Evolutionary conservation across 1,284 basidiomycete species (phyloP).

Genomic region (Neonothopanus nambi): DNA sequence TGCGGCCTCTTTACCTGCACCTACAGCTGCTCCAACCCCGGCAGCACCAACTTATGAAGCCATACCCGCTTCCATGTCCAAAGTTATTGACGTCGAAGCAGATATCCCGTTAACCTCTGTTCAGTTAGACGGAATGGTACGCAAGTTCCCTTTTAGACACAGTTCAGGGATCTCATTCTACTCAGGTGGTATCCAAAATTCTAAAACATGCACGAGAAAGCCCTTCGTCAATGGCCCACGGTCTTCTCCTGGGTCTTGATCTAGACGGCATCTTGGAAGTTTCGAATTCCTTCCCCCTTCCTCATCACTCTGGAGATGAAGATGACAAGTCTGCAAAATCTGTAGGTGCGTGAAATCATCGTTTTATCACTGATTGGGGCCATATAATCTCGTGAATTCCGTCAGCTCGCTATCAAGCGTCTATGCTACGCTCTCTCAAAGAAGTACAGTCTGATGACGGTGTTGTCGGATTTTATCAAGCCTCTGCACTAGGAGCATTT

Average conservation of each 20-base stretch:
- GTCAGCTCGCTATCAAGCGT: slow-evolving; percentile 78
- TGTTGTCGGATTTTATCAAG: slow-evolving; percentile 96
- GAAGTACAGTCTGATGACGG: slow-evolving; percentile 95
- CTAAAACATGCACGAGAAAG: slow-evolving; percentile 82
- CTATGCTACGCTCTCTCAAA: slow-evolving; percentile 85
- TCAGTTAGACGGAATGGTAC: slow-evolving; percentile 83
- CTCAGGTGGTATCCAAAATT: slow-evolving; percentile 89
- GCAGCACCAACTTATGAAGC: slow-evolving; percentile 68
- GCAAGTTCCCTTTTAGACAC: slow-evolving; percentile 28
- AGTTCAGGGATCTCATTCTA: slow-evolving; percentile 2
- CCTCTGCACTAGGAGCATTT: slow-evolving; percentile 88
- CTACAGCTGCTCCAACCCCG: slow-evolving; percentile 54
- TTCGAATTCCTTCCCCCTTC: slow-evolving; percentile 91
- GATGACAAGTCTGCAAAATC: slow-evolving; percentile 78
- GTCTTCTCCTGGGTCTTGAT: slow-evolving; percentile 89
- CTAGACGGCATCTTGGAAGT: slow-evolving; percentile 90
- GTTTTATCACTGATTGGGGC: slow-evolving; percentile 15
- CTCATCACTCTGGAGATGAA: slow-evolving; percentile 65
- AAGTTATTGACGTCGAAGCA: slow-evolving; percentile 87
- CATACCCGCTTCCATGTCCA: slow-evolving; percentile 88
- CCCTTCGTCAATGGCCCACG: slow-evolving; percentile 69
- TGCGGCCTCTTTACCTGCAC: slow-evolving; percentile 79
- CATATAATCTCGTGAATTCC: slow-evolving; percentile 7
- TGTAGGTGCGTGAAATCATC: slow-evolving; percentile 48
- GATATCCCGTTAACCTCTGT: slow-evolving; percentile 78